phyloP scores from a whole-genome alignment of 2,329 filamentous ascomycete genomes.

The Xylariales sp. region DNA sequence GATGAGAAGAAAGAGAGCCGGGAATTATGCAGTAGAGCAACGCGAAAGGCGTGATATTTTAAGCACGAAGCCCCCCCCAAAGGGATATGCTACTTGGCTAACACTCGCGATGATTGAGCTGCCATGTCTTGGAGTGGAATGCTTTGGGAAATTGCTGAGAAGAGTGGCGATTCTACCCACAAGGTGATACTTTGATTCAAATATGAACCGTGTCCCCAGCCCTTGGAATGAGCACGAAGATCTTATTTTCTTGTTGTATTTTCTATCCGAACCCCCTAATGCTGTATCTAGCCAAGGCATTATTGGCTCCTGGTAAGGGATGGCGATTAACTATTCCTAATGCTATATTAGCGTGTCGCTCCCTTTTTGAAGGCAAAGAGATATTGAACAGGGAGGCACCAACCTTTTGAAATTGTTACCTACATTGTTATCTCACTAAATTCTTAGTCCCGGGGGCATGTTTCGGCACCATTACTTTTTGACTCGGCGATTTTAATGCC shows the following conservation, averaged over 20 bases:
- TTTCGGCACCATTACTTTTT: slow-evolving; percentile 40
- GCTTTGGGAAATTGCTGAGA: slow-evolving; percentile 13
- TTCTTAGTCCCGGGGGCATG: slow-evolving; percentile 39
- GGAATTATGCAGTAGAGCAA: not conserved
- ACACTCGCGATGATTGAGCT: slow-evolving; percentile 12
- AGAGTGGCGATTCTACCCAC: slow-evolving; percentile 5
- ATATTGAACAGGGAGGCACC: not conserved
- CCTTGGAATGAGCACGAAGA: slow-evolving; percentile 41
- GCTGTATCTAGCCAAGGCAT: slow-evolving; percentile 3
- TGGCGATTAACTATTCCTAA: slow-evolving; percentile 2
- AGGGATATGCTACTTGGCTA: slow-evolving; percentile 28
- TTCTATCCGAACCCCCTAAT: not conserved
- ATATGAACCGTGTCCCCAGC: slow-evolving; percentile 10
- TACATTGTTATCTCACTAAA: slow-evolving; percentile 34
- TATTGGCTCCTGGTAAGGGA: slow-evolving; percentile 13
- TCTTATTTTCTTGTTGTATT: slow-evolving; percentile 13
- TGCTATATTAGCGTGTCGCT: not conserved
- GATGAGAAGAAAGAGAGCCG: slow-evolving; percentile 10
- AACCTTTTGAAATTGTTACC: slow-evolving; percentile 26
- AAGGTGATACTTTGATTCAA: slow-evolving; percentile 29
- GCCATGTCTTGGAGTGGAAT: slow-evolving; percentile 38
- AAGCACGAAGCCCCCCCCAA: slow-evolving; percentile 23
- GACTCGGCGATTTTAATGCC: slow-evolving; percentile 42
- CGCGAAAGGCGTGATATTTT: slow-evolving; percentile 39
- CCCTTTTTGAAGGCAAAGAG: slow-evolving; percentile 10